Conservation (phyloP, 768 basidiomycete species). For the Chalciporus pseudorubinellus region DNA sequence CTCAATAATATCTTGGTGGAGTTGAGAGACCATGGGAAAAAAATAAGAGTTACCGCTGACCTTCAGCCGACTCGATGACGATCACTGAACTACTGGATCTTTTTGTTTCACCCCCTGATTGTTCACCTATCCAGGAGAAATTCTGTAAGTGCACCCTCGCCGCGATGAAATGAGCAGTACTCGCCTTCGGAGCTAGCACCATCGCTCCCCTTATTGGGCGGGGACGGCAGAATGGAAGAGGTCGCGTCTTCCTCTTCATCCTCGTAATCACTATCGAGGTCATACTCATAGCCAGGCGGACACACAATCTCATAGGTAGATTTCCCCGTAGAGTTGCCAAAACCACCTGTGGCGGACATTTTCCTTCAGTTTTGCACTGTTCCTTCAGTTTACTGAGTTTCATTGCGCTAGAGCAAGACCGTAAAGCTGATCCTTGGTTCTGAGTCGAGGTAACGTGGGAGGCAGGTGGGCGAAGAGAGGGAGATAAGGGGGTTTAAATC, state of each 20-base stretch:
- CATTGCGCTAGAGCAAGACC: neutral
- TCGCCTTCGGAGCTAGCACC: conserved; percentile 1
- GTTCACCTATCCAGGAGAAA: conserved; percentile 1
- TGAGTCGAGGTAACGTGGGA: too few relatives aligned
- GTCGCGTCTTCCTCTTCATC: conserved; percentile 15
- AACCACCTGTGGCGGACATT: neutral
- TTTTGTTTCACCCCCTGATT: neutral
- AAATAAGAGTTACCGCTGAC: neutral
- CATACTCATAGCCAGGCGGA: conserved; percentile 15
- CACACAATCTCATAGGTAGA: conserved; percentile 3
- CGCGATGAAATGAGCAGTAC: neutral
- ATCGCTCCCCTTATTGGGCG: neutral
- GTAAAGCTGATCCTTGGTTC: too few relatives aligned
- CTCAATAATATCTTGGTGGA: conserved; percentile 3
- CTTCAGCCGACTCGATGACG: conserved; percentile 9
- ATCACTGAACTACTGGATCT: conserved; percentile 4
- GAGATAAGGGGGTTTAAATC: too few relatives aligned
- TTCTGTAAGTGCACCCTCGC: neutral
- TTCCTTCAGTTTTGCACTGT: conserved; percentile 10
- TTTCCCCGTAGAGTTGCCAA: neutral
- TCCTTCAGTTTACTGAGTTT: conserved; percentile 10
- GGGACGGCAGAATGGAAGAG: neutral
- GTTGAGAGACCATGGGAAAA: conserved; percentile 8
- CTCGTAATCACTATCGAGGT: conserved; percentile 26
- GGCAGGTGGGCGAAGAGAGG: too few relatives aligned